Evolutionary conservation across 495 filamentous ascomycete species (phyloP).

Genomic region (Hyaloscypha finlandica): DNA sequence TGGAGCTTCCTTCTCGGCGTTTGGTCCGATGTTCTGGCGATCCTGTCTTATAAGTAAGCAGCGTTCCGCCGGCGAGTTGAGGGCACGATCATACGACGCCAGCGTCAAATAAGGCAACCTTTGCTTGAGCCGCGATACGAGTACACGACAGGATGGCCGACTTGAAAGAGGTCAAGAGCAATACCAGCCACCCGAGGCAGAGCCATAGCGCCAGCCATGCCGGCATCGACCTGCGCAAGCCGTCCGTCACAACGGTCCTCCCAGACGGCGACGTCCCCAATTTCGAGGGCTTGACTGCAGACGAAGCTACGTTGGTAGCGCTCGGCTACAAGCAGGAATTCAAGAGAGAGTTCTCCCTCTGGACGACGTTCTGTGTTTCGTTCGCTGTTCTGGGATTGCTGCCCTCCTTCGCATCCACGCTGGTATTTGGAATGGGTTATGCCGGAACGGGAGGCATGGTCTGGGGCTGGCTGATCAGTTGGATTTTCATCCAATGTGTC

Average conservation of each 20-base stretch:
- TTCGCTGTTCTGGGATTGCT: conserved; percentile 76
- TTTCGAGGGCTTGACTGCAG: conserved; percentile 45
- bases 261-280: conserved; percentile 61
- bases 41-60: neutral
- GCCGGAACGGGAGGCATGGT: conserved; percentile 81
- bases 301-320: conserved; percentile 69
- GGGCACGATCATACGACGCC: neutral
- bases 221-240: conserved; percentile 20
- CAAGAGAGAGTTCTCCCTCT: conserved; percentile 81
- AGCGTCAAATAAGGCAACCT: neutral
- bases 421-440: conserved; percentile 82
- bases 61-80: neutral
- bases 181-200: neutral
- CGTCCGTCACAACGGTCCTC: conserved; percentile 69
- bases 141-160: conserved; percentile 10
- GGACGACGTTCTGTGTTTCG: conserved; percentile 78
- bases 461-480: conserved; percentile 79
- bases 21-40: neutral
- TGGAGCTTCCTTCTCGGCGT: neutral
- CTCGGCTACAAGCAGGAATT: conserved; percentile 82
- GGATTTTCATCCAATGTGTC: conserved; percentile 74
- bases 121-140: neutral
- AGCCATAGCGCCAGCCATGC: neutral
- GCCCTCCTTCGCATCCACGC: conserved; percentile 72
- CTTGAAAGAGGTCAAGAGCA: conserved; percentile 18